These are phyloP conservation scores for Spathaspora hagerdaliae DNA, from an alignment of 805 yeast genomes.

Conservation along the genomic window DNA sequence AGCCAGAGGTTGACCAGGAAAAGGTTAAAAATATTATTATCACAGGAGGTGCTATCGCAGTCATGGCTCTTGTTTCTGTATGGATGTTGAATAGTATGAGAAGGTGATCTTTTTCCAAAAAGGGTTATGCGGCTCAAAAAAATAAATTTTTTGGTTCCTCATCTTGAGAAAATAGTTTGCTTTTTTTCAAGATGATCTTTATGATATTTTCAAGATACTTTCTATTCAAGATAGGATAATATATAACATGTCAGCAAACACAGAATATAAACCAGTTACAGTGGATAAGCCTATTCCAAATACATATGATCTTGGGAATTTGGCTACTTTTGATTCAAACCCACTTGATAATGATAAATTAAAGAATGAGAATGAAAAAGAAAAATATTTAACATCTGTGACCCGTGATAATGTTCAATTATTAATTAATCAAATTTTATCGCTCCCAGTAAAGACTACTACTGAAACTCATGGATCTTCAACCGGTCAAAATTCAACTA, in stretches of 20 bases:
- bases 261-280: slow-evolving; percentile 62
- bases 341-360: slow-evolving; percentile 68
- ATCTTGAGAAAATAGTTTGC: not conserved
- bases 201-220: too few relatives aligned
- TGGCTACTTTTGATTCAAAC: slow-evolving; percentile 85
- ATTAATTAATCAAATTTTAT: slow-evolving; percentile 82
- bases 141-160: not conserved
- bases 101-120: not conserved
- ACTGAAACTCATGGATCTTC: slow-evolving; percentile 63
- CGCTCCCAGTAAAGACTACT: slow-evolving; percentile 84
- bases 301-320: slow-evolving; percentile 82
- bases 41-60: slow-evolving; percentile 67
- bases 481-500: slow-evolving; percentile 63
- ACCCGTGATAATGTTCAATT: slow-evolving; percentile 93
- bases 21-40: slow-evolving; percentile 51
- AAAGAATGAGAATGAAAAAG: slow-evolving; percentile 52
- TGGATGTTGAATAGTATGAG: slow-evolving; percentile 54
- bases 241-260: slow-evolving; percentile 13
- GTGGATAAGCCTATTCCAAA: slow-evolving; percentile 93
- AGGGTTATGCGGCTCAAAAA: not conserved
- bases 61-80: slow-evolving; percentile 57
- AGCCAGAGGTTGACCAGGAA: slow-evolving; percentile 51
- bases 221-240: slow-evolving; percentile 12
- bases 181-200: too few relatives aligned
- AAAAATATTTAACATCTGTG: slow-evolving; percentile 55